These are phyloP conservation scores for Fabrea salina DNA, from an alignment of 169 alveolate genomes.

Conservation along the genomic window DNA sequence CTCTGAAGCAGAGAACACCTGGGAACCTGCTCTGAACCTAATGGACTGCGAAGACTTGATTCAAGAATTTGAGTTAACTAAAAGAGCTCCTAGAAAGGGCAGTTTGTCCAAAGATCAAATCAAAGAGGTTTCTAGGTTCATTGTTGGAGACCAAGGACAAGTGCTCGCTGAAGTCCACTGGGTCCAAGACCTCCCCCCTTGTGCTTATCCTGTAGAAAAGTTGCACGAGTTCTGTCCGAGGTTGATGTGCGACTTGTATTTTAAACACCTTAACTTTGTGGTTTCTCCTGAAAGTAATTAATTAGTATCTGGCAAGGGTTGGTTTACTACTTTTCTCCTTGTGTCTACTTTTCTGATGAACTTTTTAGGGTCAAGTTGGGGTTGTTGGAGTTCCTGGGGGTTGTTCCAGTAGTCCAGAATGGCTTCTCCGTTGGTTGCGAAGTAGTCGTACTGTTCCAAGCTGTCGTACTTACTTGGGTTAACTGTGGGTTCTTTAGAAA, in stretches of 20 bases:
- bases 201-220: not conserved
- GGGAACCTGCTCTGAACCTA: slow-evolving; percentile 27
- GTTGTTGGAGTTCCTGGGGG: slow-evolving; percentile 15
- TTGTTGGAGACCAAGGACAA: not conserved
- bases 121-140: not conserved
- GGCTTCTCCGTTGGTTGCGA: not conserved
- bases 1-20: not conserved
- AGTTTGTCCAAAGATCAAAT: not conserved
- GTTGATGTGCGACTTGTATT: not conserved
- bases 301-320: too few species aligned
- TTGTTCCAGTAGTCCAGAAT: slow-evolving; percentile 20
- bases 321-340: too few species aligned
- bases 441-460: slow-evolving; percentile 13
- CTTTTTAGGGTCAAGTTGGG: too few species aligned
- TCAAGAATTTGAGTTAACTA: not conserved
- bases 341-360: too few species aligned
- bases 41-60: not conserved
- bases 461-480: not conserved
- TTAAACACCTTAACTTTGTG: not conserved
- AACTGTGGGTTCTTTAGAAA: not conserved
- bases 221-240: not conserved
- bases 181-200: not conserved
- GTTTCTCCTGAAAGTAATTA: not conserved
- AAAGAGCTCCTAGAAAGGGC: not conserved
- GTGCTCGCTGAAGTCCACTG: not conserved